Base-by-base conservation (phyloP, 2,329 filamentous ascomycete genomes). In the Mariannaea elegans region DNA sequence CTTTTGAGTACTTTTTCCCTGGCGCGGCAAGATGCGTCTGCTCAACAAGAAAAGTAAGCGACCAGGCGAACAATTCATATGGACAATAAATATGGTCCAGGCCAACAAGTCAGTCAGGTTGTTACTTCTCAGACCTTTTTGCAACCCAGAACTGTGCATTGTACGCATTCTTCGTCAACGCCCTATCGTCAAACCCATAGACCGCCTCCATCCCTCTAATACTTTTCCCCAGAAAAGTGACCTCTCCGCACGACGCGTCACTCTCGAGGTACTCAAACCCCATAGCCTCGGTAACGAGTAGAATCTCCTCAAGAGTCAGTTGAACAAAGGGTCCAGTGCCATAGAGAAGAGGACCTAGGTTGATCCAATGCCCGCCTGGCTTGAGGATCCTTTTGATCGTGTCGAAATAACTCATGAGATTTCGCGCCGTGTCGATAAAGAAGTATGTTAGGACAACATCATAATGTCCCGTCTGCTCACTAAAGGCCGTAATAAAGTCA, bases 391-490 rank as follows among this genome's bases (percentile, higher is more conserved):
- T 70, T 48, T 81, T 75, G 41, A 86, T 86, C 0, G 79, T 84
- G 32, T 87, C 82, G 6, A 87, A 75, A 60, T 87, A 87, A 0
- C 67, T 73, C 68, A 86, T 76, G 1, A 86, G 69, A 53, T 87
- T 87, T 1, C 83, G 78, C 0, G 85, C 84, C 0, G 84, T 87
- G 65, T 87, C 85, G 63, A 87, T 86, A 72, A 87, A 87, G 72
- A 87, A 87, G 41, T 86, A 79, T 0, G 85, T 86, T 0, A 86
- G 70, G 0, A 87, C 71, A 1, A 79, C 75, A 52, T 87, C 84
- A 67, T 78, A 87, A 4, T 64, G 49, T 1, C 67, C 65, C 0
- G 62, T 48, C 1, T 71, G 36, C 3, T 67, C 56, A 39, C 47
- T 42, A 60, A 80, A 80, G 2, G 65, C 73, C 0, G 78, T 80